Evolutionary conservation across 208 protist species (phyloP).

Genomic region (Leishmania gerbilli): DNA sequence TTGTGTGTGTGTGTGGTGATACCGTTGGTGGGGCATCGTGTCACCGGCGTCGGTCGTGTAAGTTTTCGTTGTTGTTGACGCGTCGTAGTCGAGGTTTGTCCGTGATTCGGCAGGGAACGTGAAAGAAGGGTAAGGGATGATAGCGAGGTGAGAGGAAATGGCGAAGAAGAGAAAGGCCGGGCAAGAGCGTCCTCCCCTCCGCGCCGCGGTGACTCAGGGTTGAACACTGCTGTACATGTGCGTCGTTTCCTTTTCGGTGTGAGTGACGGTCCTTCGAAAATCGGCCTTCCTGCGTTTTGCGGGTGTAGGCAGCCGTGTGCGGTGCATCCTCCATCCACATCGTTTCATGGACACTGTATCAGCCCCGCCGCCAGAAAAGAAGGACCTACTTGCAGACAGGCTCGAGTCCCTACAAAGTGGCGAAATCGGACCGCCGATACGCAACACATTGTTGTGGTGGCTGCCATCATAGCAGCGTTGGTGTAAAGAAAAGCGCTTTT

Average conservation of each 20-base stretch:
- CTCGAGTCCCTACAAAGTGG: neutral
- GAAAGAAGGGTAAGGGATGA: neutral
- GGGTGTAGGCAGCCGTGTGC: neutral
- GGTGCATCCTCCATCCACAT: neutral
- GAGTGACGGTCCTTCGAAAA: neutral
- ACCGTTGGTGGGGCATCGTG: neutral
- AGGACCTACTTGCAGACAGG: neutral
- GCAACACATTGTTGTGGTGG: neutral
- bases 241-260: neutral
- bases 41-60: neutral
- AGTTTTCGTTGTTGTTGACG: neutral
- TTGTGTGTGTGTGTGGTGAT: neutral
- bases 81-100: neutral
- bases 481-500: neutral
- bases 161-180: neutral
- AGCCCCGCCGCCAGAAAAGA: neutral
- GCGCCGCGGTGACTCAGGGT: neutral
- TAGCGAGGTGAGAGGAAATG: neutral
- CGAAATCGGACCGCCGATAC: neutral
- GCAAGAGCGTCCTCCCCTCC: neutral
- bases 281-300: neutral
- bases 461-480: neutral
- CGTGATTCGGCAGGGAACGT: neutral
- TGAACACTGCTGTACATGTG: neutral
- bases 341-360: neutral